Evolutionary conservation across 495 filamentous ascomycete genomes (phyloP).

Genomic region (Aspergillus coremiiformis): DNA sequence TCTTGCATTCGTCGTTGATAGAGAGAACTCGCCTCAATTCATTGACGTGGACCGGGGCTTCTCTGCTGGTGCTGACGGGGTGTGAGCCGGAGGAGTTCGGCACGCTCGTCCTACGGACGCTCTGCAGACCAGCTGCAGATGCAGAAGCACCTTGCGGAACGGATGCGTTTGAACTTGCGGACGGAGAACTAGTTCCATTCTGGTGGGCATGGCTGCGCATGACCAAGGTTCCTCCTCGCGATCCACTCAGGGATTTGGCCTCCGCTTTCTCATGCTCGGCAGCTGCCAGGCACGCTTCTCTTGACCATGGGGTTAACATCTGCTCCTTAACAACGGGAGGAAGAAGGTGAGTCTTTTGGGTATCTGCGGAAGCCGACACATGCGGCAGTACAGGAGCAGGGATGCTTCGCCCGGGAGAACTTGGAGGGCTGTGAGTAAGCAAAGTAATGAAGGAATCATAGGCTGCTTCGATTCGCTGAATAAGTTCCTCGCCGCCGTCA

Average conservation of each 20-base stretch:
- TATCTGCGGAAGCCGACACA: conserved; percentile 19
- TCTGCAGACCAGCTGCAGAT: conserved; percentile 22
- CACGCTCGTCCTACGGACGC: conserved; percentile 32
- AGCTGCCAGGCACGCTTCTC: conserved; percentile 58
- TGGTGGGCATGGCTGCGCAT: conserved; percentile 48
- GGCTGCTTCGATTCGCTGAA: conserved; percentile 61
- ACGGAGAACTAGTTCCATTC: conserved; percentile 42
- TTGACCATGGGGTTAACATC: conserved; percentile 70
- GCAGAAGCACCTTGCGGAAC: conserved; percentile 12
- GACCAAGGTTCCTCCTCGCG: conserved; percentile 55
- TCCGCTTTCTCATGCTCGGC: conserved; percentile 60
- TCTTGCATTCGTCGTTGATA: conserved; percentile 32
- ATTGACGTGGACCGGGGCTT: conserved; percentile 73
- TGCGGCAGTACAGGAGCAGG: conserved; percentile 51
- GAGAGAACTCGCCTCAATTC: conserved; percentile 73
- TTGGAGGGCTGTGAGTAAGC: conserved; percentile 60
- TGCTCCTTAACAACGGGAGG: conserved; percentile 51
- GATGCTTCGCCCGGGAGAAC: conserved; percentile 60
- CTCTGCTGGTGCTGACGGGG: conserved; percentile 50
- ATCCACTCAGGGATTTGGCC: conserved; percentile 63
- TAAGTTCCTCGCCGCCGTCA: conserved; percentile 44
- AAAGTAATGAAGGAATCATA: conserved; percentile 54
- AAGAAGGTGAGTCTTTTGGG: conserved; percentile 33
- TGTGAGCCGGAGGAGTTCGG: conserved; percentile 46
- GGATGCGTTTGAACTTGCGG: conserved; percentile 19